Evolutionary conservation across 306 rosid species (phyloP), one percentile per base, ranked within the genome.

Genomic region (Medicago lupulina): DNA sequence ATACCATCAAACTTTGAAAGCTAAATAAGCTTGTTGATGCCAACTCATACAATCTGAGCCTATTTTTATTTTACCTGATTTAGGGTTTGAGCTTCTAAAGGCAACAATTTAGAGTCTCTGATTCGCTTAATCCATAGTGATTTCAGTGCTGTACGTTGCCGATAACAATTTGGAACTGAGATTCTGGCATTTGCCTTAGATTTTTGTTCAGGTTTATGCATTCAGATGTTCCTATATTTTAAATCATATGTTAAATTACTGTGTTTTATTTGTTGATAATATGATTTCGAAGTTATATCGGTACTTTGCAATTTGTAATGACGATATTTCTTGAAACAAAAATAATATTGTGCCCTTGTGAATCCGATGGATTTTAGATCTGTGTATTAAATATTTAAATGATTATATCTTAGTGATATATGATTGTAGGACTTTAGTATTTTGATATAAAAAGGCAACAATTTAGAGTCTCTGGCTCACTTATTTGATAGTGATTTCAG

Each of bases 81-180:
- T 66, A 66, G 71, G 1, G 31, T 54, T 72, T 14, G 6, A 2
- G 5, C 44, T 9, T 9, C 15, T n/a, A 0, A 34, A 85, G 97
- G 97, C 97, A 92, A 92, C 79, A 88, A 89, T 71, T 92, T 92
- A 92, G 97, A 92, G 97, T 92, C 97, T 84, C 93, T 88, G 92
- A 44, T 71, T 76, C 84, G 86, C 89, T 83, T 39, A 47, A 47
- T 82, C 65, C 3, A 53, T 92, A 80, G 96, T 77, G 87, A 74
- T 49, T 15, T 70, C 85, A 85, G 97, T 80, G 97, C 96, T 92
- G 85, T 84, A 88, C 96, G 93, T 90, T 92, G 97, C 97, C 96
- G 9, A 90, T 1, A 92, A 0, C 1, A 36, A 84, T 38, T 47
- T 81, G 89, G 89, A 50, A n/a, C 87, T 80, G 88, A 87, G 75